These are phyloP conservation scores for Trapa incisa DNA, from an alignment of 345 rosid species.

Conservation along the genomic window DNA sequence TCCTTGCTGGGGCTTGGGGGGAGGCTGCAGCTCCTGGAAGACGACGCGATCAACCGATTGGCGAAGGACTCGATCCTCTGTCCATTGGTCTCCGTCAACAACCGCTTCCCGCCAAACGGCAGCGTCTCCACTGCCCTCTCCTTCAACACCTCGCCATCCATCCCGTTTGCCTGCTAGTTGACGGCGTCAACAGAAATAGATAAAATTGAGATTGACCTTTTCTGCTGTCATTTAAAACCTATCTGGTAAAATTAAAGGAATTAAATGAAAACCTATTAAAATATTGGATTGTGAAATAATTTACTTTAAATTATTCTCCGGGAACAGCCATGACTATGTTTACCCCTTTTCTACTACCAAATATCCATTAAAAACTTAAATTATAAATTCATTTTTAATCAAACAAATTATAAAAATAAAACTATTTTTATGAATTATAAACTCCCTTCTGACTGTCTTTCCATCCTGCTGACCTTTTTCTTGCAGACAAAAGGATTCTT, in stretches of 20 bases:
- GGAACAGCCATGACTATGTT: background rate
- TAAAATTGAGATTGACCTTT: too few relatives aligned
- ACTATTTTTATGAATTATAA: too few relatives aligned
- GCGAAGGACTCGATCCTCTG: constrained; percentile 61
- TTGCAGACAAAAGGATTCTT: too few relatives aligned
- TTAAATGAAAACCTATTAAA: background rate
- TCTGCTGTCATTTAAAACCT: too few relatives aligned
- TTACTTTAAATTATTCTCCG: background rate
- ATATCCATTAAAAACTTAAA: too few relatives aligned
- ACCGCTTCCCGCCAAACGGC: constrained; percentile 85
- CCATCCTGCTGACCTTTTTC: too few relatives aligned
- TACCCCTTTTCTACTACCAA: too few relatives aligned
- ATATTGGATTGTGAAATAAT: background rate
- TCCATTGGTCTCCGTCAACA: constrained; percentile 76
- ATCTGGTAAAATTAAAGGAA: too few relatives aligned
- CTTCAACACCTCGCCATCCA: constrained; percentile 46
- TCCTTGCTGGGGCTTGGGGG: constrained; percentile 34
- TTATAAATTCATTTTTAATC: too few relatives aligned
- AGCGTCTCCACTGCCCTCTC: constrained; percentile 77
- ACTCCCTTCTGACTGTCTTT: too few relatives aligned
- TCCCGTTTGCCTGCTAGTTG: constrained; percentile 48
- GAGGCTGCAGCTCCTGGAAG: constrained; percentile 62
- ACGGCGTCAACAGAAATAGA: constrained; percentile 10
- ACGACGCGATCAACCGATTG: constrained; percentile 70
- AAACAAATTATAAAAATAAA: too few relatives aligned